Conservation (phyloP, 2,329 filamentous ascomycete genomes). For the Chaetomiaceae sp. region DNA sequence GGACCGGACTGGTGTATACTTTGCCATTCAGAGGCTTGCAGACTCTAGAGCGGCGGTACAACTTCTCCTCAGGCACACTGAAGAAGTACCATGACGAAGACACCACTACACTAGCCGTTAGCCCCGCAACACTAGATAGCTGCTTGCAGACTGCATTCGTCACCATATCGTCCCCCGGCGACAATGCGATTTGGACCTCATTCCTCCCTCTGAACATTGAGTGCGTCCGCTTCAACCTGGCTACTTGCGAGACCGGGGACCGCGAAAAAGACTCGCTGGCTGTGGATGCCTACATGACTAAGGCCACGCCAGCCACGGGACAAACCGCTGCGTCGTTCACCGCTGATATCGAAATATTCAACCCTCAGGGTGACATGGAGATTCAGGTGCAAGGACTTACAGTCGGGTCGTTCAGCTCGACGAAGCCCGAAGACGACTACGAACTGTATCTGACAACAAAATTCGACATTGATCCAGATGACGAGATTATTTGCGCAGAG, state of each 20-base stretch:
- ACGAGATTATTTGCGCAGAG: slow-evolving; percentile 32
- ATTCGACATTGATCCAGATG: slow-evolving; percentile 39
- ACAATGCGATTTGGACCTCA: slow-evolving; percentile 40
- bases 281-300: slow-evolving; percentile 34
- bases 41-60: slow-evolving; percentile 34
- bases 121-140: slow-evolving; percentile 40
- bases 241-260: slow-evolving; percentile 22
- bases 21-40: slow-evolving; percentile 37
- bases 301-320: slow-evolving; percentile 25
- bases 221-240: slow-evolving; percentile 36
- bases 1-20: slow-evolving; percentile 36
- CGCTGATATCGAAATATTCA: slow-evolving; percentile 36
- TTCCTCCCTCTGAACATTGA: slow-evolving; percentile 38
- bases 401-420: slow-evolving; percentile 32
- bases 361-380: slow-evolving; percentile 31
- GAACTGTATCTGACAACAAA: slow-evolving; percentile 36
- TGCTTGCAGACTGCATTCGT: slow-evolving; percentile 42
- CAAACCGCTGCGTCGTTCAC: slow-evolving; percentile 31
- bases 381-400: slow-evolving; percentile 34
- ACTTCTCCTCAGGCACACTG: slow-evolving; percentile 35
- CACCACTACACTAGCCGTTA: slow-evolving; percentile 34
- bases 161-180: slow-evolving; percentile 39
- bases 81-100: slow-evolving; percentile 34
- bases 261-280: slow-evolving; percentile 19
- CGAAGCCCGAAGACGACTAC: slow-evolving; percentile 31